A percentile compares a stretch with the other conserved stretches of the same genome.
These are phyloP conservation scores for Trypanosoma cruzi DNA, from an alignment of 208 protist species.

Conservation along the genomic window DNA sequence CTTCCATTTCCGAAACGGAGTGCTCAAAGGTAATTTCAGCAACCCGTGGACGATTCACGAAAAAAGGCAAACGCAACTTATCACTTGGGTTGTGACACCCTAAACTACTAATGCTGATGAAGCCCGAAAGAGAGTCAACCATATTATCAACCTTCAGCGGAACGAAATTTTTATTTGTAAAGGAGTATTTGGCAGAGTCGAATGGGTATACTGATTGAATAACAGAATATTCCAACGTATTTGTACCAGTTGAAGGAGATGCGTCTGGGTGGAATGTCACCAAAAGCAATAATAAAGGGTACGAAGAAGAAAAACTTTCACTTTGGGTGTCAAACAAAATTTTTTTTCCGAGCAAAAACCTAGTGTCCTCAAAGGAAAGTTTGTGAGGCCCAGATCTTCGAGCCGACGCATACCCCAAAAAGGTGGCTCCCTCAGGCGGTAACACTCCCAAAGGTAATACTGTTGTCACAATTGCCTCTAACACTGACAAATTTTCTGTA, in stretches of 20 bases:
- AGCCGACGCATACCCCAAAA: slow-evolving; percentile 44
- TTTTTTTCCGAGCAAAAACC: slow-evolving; percentile 21
- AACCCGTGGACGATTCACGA: not conserved
- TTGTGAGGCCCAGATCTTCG: slow-evolving; percentile 56
- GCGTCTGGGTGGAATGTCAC: slow-evolving; percentile 32
- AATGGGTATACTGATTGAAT: slow-evolving; percentile 24
- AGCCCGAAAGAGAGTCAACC: slow-evolving; percentile 53
- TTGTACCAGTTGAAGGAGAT: slow-evolving; percentile 17
- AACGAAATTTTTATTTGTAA: slow-evolving; percentile 23
- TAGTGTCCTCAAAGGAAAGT: slow-evolving; percentile 51
- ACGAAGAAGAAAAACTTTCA: not conserved
- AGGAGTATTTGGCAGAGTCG: not conserved
- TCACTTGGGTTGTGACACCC: slow-evolving; percentile 19
- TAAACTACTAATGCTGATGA: slow-evolving; percentile 48
- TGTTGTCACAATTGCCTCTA: slow-evolving; percentile 43
- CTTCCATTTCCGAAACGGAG: slow-evolving; percentile 25
- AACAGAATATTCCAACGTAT: slow-evolving; percentile 46
- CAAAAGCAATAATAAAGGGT: slow-evolving; percentile 39
- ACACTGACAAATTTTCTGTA: slow-evolving; percentile 19
- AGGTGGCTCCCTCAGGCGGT: slow-evolving; percentile 1
- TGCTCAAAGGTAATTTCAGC: slow-evolving; percentile 13
- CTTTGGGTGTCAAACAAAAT: not conserved
- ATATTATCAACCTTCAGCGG: slow-evolving; percentile 65
- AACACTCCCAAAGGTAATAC: slow-evolving; percentile 13
- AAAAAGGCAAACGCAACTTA: not conserved